Evolutionary conservation across 2,329 filamentous ascomycete genomes (phyloP).

Genomic region (Cyanodermella asteris): DNA sequence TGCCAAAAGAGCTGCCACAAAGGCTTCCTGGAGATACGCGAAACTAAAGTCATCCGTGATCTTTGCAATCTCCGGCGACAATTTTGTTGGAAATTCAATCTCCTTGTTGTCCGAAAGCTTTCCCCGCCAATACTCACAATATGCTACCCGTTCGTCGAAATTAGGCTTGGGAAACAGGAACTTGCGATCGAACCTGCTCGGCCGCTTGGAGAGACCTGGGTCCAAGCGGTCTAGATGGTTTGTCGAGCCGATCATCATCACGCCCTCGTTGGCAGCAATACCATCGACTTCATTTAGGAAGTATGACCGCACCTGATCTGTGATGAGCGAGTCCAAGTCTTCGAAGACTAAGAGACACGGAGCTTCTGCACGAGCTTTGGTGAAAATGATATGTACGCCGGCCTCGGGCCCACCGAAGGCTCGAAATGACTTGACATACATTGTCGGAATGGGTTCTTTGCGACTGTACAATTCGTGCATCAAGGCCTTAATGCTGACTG

Average conservation of each 20-base stretch:
- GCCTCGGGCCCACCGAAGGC: constrained; percentile 34
- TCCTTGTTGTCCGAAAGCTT: constrained; percentile 28
- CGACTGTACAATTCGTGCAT: constrained; percentile 40
- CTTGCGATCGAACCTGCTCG: constrained; percentile 44
- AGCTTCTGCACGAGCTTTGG: constrained; percentile 36
- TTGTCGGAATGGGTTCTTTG: constrained; percentile 31
- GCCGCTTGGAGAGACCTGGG: constrained; percentile 43
- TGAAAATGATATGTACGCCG: constrained; percentile 31
- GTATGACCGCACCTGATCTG: constrained; percentile 38
- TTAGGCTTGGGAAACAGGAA: constrained; percentile 40
- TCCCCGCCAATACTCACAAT: constrained; percentile 42
- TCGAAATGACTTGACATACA: constrained; percentile 36
- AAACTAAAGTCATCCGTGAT: constrained; percentile 46
- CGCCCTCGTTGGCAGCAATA: constrained; percentile 46
- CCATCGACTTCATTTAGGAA: constrained; percentile 56
- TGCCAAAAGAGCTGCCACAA: constrained; percentile 38
- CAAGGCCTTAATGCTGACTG: constrained; percentile 47
- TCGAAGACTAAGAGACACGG: constrained; percentile 53
- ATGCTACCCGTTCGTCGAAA: constrained; percentile 31
- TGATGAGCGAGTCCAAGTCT: constrained; percentile 46
- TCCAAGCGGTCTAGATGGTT: constrained; percentile 45
- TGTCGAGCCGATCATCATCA: constrained; percentile 45
- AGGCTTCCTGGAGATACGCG: constrained; percentile 48
- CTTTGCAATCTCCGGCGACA: constrained; percentile 36
- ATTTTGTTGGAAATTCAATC: constrained; percentile 36